Evolutionary conservation across 2,329 filamentous ascomycete genomes (phyloP), one percentile per base, ranked within the genome.

Genomic region (Ceratocystiopsis sp.): DNA sequence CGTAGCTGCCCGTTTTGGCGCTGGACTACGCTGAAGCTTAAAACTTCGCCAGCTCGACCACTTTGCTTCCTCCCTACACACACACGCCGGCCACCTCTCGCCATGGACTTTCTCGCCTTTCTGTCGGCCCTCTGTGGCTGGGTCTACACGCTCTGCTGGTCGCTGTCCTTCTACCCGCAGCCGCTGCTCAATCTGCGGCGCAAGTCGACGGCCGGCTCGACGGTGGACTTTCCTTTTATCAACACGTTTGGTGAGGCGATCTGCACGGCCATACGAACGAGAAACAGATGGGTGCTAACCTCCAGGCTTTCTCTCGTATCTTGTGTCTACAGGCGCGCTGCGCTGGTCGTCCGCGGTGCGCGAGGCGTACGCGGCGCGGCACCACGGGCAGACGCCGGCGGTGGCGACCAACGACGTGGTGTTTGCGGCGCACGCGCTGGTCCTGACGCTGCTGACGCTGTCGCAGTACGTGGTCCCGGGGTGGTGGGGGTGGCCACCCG

Each of bases 141-240:
- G 80, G 62, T 79, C 55, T 87, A 87, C 61, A 79, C 75, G 49
- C 50, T 78, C 40, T 76, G 73, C 60, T 91, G 89, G 89, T 89
- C 83, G 13, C 63, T 79, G 15, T 93, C 85, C 15, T 96, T 95
- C 64, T 96, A 96, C 59, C 87, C 89, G 2, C 91, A 96, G 58
- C 76, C 82, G 8, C 62, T 93, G 47, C 71, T 85, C 49, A 96
- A 95, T 67, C 80, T 70, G 58, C 67, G 67, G 29, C 79, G 85
- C 43, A 74, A 75, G 45, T 82, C 84, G 10, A 95, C 87, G 5
- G 71, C 75, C 17, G 91, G 91, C 36, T 78, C 89, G 5, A 84
- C 85, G 1, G 79, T 93, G 50, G 87, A 95, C 59, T 95, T 93
- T 55, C 85, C 85, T 16, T 69, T 81, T 16, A 68, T 85, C 52